phyloP scores from a whole-genome alignment of 2,329 filamentous ascomycete species.

The Bipolaris gigantea region DNA sequence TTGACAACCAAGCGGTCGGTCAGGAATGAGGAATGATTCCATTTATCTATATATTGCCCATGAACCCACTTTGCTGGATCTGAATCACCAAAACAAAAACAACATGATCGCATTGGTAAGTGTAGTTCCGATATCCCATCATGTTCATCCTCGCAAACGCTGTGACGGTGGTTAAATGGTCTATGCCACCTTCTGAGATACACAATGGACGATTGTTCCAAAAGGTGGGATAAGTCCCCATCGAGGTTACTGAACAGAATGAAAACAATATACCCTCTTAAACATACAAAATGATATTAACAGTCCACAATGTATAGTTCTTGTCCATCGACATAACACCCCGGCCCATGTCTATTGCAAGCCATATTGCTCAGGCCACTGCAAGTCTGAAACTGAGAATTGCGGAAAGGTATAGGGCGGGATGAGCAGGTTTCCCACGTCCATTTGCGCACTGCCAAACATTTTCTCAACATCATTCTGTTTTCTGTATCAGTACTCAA shows the following conservation, averaged over 20 bases:
- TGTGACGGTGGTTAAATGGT: neutral
- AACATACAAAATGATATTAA: neutral
- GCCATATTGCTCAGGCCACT: constrained; percentile 17
- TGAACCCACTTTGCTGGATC: neutral
- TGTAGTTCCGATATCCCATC: neutral
- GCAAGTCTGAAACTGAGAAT: constrained; percentile 30
- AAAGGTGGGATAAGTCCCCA: neutral
- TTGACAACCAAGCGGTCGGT: neutral
- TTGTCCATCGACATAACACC: neutral
- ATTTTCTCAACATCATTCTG: constrained; percentile 53
- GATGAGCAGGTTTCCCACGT: constrained; percentile 34
- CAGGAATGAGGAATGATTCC: neutral
- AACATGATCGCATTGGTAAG: neutral
- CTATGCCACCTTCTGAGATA: constrained; percentile 1
- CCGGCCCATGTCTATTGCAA: neutral
- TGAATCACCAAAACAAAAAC: neutral
- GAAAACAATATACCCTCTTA: neutral
- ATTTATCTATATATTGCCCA: neutral
- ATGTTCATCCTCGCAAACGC: neutral
- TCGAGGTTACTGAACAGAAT: neutral
- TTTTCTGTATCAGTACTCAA: constrained; percentile 3
- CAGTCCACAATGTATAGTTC: too few species aligned
- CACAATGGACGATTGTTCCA: constrained; percentile 1
- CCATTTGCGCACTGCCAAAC: constrained; percentile 43
- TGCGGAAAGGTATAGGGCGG: constrained; percentile 42